Conservation (phyloP, 805 yeast species). For the Candida peoriensis region DNA sequence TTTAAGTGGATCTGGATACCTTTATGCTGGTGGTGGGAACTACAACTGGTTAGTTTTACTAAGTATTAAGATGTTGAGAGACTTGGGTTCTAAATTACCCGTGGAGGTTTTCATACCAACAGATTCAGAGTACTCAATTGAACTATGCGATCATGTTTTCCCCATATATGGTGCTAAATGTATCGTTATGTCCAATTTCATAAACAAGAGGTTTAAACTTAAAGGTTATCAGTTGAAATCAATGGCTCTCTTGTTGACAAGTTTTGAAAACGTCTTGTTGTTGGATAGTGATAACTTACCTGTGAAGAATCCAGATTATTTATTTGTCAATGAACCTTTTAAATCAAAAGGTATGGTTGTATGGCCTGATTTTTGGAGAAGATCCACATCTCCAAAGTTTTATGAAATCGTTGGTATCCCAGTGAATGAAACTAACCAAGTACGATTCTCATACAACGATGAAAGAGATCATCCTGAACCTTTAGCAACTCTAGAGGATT, state of each 20-base stretch:
- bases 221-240: constrained; percentile 64
- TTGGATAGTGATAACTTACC: constrained; percentile 74
- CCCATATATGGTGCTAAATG: constrained; percentile 68
- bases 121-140: constrained; percentile 63
- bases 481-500: constrained; percentile 24
- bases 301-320: constrained; percentile 41
- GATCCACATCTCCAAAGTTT: constrained; percentile 57
- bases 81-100: constrained; percentile 64
- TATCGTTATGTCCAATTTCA: constrained; percentile 42
- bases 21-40: constrained; percentile 71
- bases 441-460: constrained; percentile 26
- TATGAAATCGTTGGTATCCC: constrained; percentile 49
- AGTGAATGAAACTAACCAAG: constrained; percentile 28
- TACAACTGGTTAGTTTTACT: constrained; percentile 60
- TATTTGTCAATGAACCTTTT: constrained; percentile 33
- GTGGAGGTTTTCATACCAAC: constrained; percentile 80
- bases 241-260: constrained; percentile 68
- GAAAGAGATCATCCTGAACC: constrained; percentile 27
- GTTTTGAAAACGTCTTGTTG: constrained; percentile 69
- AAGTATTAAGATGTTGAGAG: constrained; percentile 50
- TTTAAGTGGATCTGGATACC: constrained; percentile 53
- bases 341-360: constrained; percentile 39
- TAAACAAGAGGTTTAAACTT: constrained; percentile 35
- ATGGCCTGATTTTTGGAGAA: constrained; percentile 72
- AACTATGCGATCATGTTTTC: constrained; percentile 58